Conservation (phyloP, 116 monocot species). For the Trichopus zeylanicus region DNA sequence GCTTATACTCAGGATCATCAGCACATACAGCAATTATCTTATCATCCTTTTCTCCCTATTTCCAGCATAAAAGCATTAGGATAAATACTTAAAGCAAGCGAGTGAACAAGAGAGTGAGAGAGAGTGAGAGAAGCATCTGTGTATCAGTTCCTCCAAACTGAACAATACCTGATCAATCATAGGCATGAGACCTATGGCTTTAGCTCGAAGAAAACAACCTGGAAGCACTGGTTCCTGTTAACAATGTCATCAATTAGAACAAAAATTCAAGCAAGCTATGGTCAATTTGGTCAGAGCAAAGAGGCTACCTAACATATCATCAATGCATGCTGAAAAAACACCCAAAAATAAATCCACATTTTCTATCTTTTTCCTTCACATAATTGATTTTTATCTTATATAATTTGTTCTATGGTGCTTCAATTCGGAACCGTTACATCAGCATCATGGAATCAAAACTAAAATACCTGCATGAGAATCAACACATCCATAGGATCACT, state of each 20-base stretch:
- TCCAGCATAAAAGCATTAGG: not conserved
- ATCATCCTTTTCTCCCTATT: constrained; percentile 69
- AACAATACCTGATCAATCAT: constrained; percentile 15
- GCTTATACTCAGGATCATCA: constrained; percentile 76
- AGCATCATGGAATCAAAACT: no score
- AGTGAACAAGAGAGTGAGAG: not conserved
- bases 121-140: no score
- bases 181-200: constrained; percentile 28
- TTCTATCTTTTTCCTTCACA: no score
- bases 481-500: constrained; percentile 56
- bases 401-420: no score
- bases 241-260: not conserved
- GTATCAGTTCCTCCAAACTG: no score
- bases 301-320: no score
- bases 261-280: not conserved
- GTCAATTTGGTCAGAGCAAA: no score
- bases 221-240: constrained; percentile 83
- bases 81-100: not conserved
- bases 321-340: no score
- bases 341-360: no score
- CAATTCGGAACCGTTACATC: no score
- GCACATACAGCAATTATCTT: constrained; percentile 65
- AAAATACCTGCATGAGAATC: constrained; percentile 85
- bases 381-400: no score
- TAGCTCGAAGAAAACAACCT: constrained; percentile 87